phyloP scores from a whole-genome alignment of 805 yeast species.

The Ogataea populi-albae region DNA sequence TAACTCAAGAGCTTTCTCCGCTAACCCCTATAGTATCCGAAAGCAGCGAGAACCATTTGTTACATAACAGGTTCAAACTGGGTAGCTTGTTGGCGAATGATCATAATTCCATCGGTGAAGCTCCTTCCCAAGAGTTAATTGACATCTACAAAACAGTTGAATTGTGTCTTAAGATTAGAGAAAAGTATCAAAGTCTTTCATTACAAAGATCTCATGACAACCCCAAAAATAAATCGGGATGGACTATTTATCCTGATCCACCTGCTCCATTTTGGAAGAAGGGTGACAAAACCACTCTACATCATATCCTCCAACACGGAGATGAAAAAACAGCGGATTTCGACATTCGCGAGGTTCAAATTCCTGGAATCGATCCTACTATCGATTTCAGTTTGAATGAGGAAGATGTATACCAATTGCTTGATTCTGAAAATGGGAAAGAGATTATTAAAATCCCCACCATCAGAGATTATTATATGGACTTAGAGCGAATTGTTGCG shows the following conservation, averaged over 20 bases:
- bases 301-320: conserved; percentile 22
- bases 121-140: conserved; percentile 66
- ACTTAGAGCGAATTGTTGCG: conserved; percentile 67
- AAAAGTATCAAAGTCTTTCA: conserved; percentile 69
- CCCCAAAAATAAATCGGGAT: conserved; percentile 72
- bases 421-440: conserved; percentile 27
- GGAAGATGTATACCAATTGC: conserved; percentile 64
- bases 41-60: conserved; percentile 3
- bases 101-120: conserved; percentile 48
- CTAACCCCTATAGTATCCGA: conserved; percentile 4
- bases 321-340: conserved; percentile 47
- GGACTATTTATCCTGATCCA: conserved; percentile 90
- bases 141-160: conserved; percentile 61
- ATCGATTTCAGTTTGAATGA: conserved; percentile 47
- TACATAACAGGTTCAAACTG: conserved; percentile 36
- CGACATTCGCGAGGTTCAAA: conserved; percentile 51
- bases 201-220: conserved; percentile 72
- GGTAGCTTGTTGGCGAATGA: conserved; percentile 47
- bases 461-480: conserved; percentile 79
- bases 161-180: conserved; percentile 68
- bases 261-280: conserved; percentile 85
- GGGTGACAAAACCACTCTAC: conserved; percentile 23
- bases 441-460: conserved; percentile 70
- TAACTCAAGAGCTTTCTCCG: conserved; percentile 28
- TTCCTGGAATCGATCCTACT: conserved; percentile 48